phyloP scores from a whole-genome alignment of 2,329 filamentous ascomycete species.

The Diaporthe eres region DNA sequence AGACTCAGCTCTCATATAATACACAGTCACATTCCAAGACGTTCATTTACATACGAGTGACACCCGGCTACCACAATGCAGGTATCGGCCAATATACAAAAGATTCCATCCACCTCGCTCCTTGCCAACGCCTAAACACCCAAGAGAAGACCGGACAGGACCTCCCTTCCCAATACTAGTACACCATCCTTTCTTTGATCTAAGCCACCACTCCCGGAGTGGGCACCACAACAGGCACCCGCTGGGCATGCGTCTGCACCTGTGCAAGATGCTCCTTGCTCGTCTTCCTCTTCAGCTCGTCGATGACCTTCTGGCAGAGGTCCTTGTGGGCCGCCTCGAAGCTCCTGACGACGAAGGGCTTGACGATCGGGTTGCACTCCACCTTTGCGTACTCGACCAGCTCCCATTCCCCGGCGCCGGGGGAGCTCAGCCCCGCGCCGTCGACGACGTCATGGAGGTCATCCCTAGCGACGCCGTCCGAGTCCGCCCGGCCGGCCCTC shows the following conservation, averaged over 20 bases:
- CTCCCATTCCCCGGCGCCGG: slow-evolving; percentile 48
- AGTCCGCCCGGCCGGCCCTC: slow-evolving; percentile 43
- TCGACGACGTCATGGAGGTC: slow-evolving; percentile 16
- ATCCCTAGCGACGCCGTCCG: slow-evolving; percentile 25
- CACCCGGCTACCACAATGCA: neutral
- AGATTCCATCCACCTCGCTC: neutral
- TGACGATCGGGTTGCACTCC: slow-evolving; percentile 51
- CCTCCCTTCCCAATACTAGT: neutral
- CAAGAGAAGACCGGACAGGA: neutral
- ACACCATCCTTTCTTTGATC: no score
- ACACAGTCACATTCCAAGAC: neutral
- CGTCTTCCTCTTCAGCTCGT: slow-evolving; percentile 43
- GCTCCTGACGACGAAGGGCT: slow-evolving; percentile 52
- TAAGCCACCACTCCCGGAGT: slow-evolving; percentile 4
- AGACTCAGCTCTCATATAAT: neutral
- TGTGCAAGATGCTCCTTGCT: slow-evolving; percentile 37
- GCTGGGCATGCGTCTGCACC: neutral
- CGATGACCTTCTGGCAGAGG: slow-evolving; percentile 50
- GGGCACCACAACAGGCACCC: neutral
- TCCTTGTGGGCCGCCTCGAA: slow-evolving; percentile 50
- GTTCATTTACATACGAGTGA: neutral
- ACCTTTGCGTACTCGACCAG: slow-evolving; percentile 53
- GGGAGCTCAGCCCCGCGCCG: slow-evolving; percentile 6
- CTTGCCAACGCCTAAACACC: slow-evolving; percentile 9
- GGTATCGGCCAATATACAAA: neutral